Evolutionary conservation across 2,329 filamentous ascomycete genomes (phyloP).

Genomic region (Fusarium sublunatum): DNA sequence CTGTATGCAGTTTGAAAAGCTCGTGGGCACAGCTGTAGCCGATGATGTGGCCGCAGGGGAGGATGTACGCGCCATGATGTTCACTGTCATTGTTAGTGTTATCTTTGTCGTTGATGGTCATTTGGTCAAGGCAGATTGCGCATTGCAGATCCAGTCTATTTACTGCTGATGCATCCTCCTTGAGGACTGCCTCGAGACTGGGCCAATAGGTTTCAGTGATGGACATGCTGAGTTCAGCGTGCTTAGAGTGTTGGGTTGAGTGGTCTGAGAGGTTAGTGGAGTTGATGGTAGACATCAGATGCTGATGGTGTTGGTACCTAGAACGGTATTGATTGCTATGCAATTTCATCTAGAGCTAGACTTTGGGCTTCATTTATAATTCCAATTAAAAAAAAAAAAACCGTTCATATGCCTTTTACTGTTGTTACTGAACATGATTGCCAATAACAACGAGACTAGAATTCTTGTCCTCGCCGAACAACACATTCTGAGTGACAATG

Average conservation of each 20-base stretch:
- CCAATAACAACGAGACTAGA: too few relatives aligned
- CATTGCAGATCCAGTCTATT: slow-evolving; percentile 8
- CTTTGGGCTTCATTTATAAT: too few relatives aligned
- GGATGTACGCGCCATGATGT: background rate
- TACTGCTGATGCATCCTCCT: background rate
- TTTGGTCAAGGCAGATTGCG: slow-evolving; percentile 9
- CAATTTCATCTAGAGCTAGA: too few relatives aligned
- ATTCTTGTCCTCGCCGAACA: too few relatives aligned
- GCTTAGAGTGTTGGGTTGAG: background rate
- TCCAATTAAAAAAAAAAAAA: too few relatives aligned
- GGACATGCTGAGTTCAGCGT: slow-evolving; percentile 1
- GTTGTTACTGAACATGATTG: too few relatives aligned
- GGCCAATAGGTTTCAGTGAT: slow-evolving; percentile 5
- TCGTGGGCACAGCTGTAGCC: background rate
- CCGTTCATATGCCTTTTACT: too few relatives aligned
- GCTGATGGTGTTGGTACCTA: too few relatives aligned
- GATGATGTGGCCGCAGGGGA: slow-evolving; percentile 23
- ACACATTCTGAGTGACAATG: too few relatives aligned
- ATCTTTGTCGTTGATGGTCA: background rate
- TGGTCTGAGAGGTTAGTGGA: background rate
- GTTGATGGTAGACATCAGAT: background rate
- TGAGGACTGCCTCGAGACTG: background rate
- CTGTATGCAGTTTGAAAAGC: accelerated
- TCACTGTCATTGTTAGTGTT: background rate
- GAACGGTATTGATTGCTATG: too few relatives aligned